These are phyloP conservation scores for Isatis tinctoria DNA, from an alignment of 345 rosid species.

Conservation along the genomic window DNA sequence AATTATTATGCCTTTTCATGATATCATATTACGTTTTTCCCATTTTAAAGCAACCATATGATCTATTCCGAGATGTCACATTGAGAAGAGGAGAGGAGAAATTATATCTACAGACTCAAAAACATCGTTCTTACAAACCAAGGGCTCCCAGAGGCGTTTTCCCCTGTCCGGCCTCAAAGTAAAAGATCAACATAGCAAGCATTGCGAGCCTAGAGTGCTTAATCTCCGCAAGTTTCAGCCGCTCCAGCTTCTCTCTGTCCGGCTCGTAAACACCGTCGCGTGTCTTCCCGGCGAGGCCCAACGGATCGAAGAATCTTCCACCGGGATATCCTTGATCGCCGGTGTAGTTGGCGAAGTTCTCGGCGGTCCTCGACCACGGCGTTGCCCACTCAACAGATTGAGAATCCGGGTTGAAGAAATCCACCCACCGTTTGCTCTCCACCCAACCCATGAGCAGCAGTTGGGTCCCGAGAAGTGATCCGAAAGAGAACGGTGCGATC, in stretches of 20 bases:
- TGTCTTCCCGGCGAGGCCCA: slow-evolving; percentile 64
- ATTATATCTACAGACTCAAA: slow-evolving; percentile 32
- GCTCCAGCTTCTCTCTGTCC: slow-evolving; percentile 74
- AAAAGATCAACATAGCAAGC: slow-evolving; percentile 92
- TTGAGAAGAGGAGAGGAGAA: not conserved
- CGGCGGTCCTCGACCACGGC: slow-evolving; percentile 88
- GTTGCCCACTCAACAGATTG: slow-evolving; percentile 98
- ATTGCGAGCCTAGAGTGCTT: slow-evolving; percentile 94
- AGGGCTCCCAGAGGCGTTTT: slow-evolving; percentile 96
- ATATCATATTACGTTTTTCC: not conserved
- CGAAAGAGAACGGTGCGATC: slow-evolving; percentile 88
- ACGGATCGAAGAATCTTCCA: slow-evolving; percentile 91
- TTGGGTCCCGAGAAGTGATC: slow-evolving; percentile 82
- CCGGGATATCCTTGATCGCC: slow-evolving; percentile 99
- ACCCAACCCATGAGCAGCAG: slow-evolving; percentile 98
- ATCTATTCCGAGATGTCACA: slow-evolving; percentile 15
- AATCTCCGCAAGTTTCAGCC: slow-evolving; percentile 92
- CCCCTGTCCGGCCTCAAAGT: slow-evolving; percentile 97
- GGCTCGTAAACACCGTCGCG: slow-evolving; percentile 69
- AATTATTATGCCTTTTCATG: not conserved
- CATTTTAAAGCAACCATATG: slow-evolving; percentile 3
- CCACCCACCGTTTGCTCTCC: slow-evolving; percentile 98
- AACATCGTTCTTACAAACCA: slow-evolving; percentile 54
- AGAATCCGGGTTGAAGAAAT: slow-evolving; percentile 93
- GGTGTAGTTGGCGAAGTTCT: slow-evolving; percentile 80